Evolutionary conservation across 2,329 filamentous ascomycete species (phyloP), one percentile per base, ranked within the genome.

Genomic region (Sclerotinia subarctica): DNA sequence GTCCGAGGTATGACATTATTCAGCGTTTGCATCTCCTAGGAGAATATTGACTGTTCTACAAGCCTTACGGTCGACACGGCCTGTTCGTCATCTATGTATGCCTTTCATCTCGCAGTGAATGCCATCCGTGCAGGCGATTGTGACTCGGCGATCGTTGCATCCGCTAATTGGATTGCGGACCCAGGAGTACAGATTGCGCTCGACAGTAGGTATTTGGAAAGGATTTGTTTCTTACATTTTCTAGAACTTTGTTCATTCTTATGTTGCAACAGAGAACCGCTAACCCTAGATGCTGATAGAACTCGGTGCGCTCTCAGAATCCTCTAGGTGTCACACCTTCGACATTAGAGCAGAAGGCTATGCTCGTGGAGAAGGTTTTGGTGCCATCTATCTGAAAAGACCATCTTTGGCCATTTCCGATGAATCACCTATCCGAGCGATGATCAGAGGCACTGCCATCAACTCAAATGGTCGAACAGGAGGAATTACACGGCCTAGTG

Each of bases 51-150:
- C 35, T 35, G 35, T 35, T 3, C 35, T 35, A 10, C 35, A 35
- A 79, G 78, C 24, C 76, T 82, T 69, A 81, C 80, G 5, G 76
- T 83, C 17, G 78, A 83, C 60, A 82, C 81, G n/a, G 82, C 79
- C 29, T 83, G 81, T 73, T 82, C 81, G 17, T 78, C 78, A 2
- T 78, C 79, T 19, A 66, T 83, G 44, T 75, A 79, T 2, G 78
- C 78, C 4, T 71, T 83, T 0, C 81, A 83, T 70, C 74, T 78
- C 42, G 82, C 80, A 0, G 77, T 82, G 8, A 73, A 80, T 26
- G 78, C 76, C 49, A 73, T 85, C 3, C 79, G 80, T 1, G 72
- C 77, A 0, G 79, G 80, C 5, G 80, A 82, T 44, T 79, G 75
- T 0, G 38, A 63, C 3, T 38, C 66, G 19, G 73, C 84, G 0